phyloP scores from a whole-genome alignment of 495 filamentous ascomycete genomes.

The Neurospora sp. region DNA sequence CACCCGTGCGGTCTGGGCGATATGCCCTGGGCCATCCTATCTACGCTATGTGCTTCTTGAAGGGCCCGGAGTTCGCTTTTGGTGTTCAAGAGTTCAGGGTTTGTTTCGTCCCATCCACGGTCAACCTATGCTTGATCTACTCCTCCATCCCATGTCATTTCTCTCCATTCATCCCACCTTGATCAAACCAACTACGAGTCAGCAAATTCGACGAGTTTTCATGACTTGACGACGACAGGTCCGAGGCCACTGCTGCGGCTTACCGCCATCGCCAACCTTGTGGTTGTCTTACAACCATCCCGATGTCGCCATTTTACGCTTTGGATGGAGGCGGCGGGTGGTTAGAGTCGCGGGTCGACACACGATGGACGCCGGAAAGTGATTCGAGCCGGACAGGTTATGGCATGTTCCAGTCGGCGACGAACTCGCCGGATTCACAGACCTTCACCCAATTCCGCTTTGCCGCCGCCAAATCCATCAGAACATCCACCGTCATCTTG shows the following conservation, averaged over 20 bases:
- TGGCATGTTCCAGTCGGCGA: conserved; percentile 27
- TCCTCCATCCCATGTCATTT: conserved; percentile 18
- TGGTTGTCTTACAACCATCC: conserved; percentile 14
- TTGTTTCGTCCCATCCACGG: not conserved
- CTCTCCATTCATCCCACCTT: conserved; percentile 21
- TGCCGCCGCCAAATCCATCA: conserved; percentile 34
- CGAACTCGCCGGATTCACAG: conserved; percentile 17
- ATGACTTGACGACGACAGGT: conserved; percentile 37
- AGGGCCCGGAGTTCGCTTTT: not conserved
- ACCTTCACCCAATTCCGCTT: conserved; percentile 34
- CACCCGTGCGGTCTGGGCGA: not conserved
- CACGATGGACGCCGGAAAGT: conserved; percentile 12
- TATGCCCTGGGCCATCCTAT: not conserved
- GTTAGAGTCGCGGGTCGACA: conserved; percentile 33
- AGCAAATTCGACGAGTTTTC: conserved; percentile 28
- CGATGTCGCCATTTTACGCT: conserved; percentile 27
- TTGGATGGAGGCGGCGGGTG: conserved; percentile 24
- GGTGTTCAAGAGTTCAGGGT: not conserved
- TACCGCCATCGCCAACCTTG: conserved; percentile 35
- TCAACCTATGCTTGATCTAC: conserved; percentile 4
- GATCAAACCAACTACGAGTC: conserved; percentile 17
- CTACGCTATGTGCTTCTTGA: conserved; percentile 12
- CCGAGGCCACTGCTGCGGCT: conserved; percentile 32
- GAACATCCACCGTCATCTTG: conserved; percentile 39
- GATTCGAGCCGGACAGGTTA: conserved; percentile 12